Conservation (phyloP, 352 stramenopile species). For the Phytophthora europaea region DNA sequence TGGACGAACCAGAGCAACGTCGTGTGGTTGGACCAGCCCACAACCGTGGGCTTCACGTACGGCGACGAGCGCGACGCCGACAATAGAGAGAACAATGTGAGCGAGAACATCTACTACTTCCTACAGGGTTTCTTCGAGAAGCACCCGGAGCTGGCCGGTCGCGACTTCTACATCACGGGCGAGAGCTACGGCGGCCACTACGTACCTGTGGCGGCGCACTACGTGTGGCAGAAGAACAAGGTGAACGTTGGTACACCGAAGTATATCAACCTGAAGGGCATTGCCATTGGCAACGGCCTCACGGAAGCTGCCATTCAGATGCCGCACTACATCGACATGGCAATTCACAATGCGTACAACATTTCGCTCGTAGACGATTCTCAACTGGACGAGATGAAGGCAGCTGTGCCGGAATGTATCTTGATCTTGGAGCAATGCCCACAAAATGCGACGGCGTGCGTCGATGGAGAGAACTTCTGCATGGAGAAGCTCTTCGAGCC, state of each 20-base stretch:
- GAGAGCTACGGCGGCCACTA: conserved; percentile 81
- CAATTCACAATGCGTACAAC: conserved; percentile 71
- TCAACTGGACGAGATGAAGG: conserved; percentile 49
- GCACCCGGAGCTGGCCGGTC: conserved; percentile 61
- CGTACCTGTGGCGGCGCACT: conserved; percentile 59
- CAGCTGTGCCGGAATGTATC: conserved; percentile 30
- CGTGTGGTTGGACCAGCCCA: conserved; percentile 75
- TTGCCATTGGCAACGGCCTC: conserved; percentile 64
- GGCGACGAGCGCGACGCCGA: conserved; percentile 44
- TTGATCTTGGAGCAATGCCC: conserved; percentile 42
- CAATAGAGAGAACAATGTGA: conserved; percentile 55
- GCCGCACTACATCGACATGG: conserved; percentile 54
- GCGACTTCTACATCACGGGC: conserved; percentile 71
- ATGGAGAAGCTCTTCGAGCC: conserved; percentile 57
- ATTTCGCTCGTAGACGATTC: conserved; percentile 53
- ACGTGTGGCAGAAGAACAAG: conserved; percentile 66
- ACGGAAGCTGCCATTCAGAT: conserved; percentile 57
- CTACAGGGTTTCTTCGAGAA: conserved; percentile 71
- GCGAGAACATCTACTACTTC: conserved; percentile 76
- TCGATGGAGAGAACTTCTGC: conserved; percentile 59
- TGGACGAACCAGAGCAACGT: conserved; percentile 74
- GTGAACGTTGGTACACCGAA: conserved; percentile 16
- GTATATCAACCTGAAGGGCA: conserved; percentile 54
- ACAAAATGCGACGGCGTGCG: conserved; percentile 43
- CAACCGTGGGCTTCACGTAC: conserved; percentile 66